Base-by-base conservation (phyloP, 768 basidiomycete species). In the Gloeophyllum trabeum region DNA sequence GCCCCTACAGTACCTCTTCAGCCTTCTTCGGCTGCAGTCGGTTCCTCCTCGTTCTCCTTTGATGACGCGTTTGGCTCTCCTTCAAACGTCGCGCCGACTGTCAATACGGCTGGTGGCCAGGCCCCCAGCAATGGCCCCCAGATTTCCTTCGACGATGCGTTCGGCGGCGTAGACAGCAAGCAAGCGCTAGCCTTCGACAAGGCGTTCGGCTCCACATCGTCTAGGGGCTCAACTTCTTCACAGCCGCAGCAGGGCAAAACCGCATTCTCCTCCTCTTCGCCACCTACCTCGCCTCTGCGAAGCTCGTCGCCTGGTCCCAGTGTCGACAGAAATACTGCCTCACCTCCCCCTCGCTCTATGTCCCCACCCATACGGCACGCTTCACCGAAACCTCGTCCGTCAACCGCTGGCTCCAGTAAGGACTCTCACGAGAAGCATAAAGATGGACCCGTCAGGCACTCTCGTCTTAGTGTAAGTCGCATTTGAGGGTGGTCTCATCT, bases 401-500 rank as follows among this genome's bases (percentile, higher is more conserved):
- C 76, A 5, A 80, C 77, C 1, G 74, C 71, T 12, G 76, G 76
- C 1, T 71, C 75, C 0, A 46, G 48, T 5, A 79, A 76, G 46
- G 76, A 78, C 40, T 43, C 57, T 2, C 67, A 72, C 6, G 76
- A 78, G 45, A 80, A 76, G 50, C 56, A 58, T 41, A 78, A 77
- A 53, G 75, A 79, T 12, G 51, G 67, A 18, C 51, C 65, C 1
- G 58, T 70, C 39, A 71, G 79, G 46, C 75, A 76, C 50, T 85
- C 84, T 22, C 85, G 85, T 56, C 63, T 87, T 41, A 89, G 82
- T 49, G 86, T 88, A 62, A 64, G 82, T 72, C 7, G 13, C n/a
- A n/a, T n/a, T n/a, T n/a, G n/a, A n/a, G n/a, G n/a, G n/a, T n/a
- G n/a, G n/a, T n/a, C n/a, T n/a, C n/a, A n/a, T n/a, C n/a, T n/a